phyloP scores from a whole-genome alignment of 2,329 filamentous ascomycete genomes.

The Fusarium succisae region DNA sequence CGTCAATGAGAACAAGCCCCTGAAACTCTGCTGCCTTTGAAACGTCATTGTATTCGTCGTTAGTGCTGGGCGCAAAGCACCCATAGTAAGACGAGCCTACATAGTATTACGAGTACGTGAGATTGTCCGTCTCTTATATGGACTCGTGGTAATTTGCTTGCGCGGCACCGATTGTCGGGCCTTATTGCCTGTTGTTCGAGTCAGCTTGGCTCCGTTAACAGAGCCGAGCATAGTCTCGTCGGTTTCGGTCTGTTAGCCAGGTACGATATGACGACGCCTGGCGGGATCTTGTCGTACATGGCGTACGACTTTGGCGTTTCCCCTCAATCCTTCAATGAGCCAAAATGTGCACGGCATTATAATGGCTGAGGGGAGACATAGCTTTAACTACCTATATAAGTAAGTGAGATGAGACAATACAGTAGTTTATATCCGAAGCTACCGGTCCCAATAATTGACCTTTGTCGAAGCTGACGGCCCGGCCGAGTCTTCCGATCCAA shows the following conservation, averaged over 20 bases:
- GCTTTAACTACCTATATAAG: not conserved
- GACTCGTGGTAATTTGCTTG: not conserved
- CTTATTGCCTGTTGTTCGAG: slow-evolving; percentile 17
- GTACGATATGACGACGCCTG: slow-evolving; percentile 27
- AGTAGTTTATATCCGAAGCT: slow-evolving; percentile 3
- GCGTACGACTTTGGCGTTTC: not conserved
- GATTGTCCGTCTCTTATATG: not conserved
- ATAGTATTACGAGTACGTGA: not conserved
- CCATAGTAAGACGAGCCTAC: not conserved
- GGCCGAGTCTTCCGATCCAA: slow-evolving; percentile 15
- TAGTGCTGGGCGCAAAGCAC: not conserved
- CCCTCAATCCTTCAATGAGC: not conserved
- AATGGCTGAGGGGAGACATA: not conserved
- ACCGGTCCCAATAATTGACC: not conserved
- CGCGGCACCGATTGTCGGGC: slow-evolving; percentile 11
- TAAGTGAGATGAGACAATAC: not conserved
- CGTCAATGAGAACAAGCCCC: slow-evolving; percentile 9
- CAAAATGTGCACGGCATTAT: not conserved
- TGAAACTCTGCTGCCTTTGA: slow-evolving; percentile 19
- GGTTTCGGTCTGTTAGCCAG: slow-evolving; percentile 6
- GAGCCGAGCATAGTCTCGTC: not conserved
- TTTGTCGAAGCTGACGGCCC: not conserved
- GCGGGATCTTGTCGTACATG: slow-evolving; percentile 1
- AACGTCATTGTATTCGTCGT: slow-evolving; percentile 25
- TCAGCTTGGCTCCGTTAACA: slow-evolving; percentile 9